Evolutionary conservation across 2,329 filamentous ascomycete genomes (phyloP).

Genomic region (Saccharata proteae): DNA sequence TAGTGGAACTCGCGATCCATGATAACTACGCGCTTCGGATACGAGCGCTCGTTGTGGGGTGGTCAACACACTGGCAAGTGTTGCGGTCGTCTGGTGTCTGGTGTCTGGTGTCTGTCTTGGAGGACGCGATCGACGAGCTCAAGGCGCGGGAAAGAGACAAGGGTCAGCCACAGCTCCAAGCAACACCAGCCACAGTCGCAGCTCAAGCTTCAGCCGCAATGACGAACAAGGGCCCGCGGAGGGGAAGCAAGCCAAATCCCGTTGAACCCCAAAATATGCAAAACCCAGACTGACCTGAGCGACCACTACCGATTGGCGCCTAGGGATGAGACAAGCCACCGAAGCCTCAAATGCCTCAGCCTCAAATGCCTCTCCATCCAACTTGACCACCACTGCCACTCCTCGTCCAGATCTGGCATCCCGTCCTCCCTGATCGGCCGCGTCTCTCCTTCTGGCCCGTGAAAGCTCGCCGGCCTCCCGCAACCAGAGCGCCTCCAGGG

Average conservation of each 20-base stretch:
- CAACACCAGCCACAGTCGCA: not conserved
- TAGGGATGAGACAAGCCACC: constrained; percentile 1
- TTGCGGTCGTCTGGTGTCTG: constrained; percentile 1
- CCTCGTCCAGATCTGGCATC: constrained; percentile 4
- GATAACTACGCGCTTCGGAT: too few relatives aligned
- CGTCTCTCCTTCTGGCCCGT: constrained; percentile 8
- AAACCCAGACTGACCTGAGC: constrained; percentile 5
- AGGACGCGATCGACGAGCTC: constrained; percentile 1
- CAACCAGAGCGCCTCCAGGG: not conserved
- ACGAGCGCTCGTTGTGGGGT: too few relatives aligned
- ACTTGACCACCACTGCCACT: not conserved
- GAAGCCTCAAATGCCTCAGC: constrained; percentile 1
- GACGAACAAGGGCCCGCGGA: not conserved
- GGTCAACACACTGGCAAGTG: not conserved
- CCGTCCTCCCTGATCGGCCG: constrained; percentile 7
- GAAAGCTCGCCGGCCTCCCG: constrained; percentile 3
- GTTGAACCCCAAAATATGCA: constrained; percentile 6
- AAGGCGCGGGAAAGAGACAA: constrained; percentile 1
- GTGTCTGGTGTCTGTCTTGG: not conserved
- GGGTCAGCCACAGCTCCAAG: constrained; percentile 4
- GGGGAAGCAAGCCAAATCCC: constrained; percentile 2
- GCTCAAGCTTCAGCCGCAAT: not conserved
- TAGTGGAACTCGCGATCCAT: constrained; percentile 26
- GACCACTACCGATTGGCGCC: constrained; percentile 5
- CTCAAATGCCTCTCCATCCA: constrained; percentile 2